Conservation (phyloP, 2,329 filamentous ascomycete species). For the Diaporthe caulivora region DNA sequence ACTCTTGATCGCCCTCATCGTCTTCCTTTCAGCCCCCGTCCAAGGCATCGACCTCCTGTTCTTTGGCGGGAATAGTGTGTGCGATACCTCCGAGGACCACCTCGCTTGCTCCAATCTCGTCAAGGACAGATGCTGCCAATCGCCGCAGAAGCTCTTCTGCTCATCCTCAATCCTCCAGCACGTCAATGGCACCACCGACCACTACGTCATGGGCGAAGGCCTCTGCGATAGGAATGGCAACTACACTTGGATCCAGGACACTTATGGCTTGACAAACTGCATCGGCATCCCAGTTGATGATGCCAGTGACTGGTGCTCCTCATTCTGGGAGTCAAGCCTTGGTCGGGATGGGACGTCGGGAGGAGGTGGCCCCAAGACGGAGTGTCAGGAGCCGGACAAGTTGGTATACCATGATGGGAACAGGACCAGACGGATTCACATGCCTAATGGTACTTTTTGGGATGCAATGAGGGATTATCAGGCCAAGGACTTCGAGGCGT, state of each 20-base stretch:
- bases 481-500: neutral
- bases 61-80: neutral
- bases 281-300: neutral
- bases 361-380: neutral
- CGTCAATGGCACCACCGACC: neutral
- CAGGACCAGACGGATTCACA: neutral
- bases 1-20: neutral
- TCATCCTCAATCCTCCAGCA: neutral
- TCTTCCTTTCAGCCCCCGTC: no score
- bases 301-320: neutral
- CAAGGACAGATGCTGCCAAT: neutral
- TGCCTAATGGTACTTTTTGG: neutral
- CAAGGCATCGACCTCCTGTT: neutral
- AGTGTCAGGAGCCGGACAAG: neutral
- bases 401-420: neutral
- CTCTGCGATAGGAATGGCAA: neutral
- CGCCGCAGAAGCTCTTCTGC: neutral
- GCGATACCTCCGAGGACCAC: neutral
- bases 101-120: neutral
- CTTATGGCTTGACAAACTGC: neutral
- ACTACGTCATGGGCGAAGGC: neutral
- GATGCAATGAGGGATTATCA: neutral
- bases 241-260: neutral
- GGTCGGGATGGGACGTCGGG: no score
- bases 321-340: neutral